A percentile compares a stretch with the other conserved stretches of the same genome.
Evolutionary conservation across 164 flowering plant species (phyloP).

Genomic region (Liquidambar formosana): DNA sequence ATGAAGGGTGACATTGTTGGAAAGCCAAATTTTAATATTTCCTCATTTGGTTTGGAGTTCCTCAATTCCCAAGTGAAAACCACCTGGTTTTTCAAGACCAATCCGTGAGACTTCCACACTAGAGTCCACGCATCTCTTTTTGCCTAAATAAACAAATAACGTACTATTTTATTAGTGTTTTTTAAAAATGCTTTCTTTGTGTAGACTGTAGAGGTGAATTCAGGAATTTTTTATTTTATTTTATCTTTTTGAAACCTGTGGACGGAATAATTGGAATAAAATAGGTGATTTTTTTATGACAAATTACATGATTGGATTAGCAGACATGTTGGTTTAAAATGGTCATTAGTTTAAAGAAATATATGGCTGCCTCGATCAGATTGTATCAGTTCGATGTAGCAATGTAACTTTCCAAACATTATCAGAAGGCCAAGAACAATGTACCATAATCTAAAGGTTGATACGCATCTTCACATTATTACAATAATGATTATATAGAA

Average conservation of each 20-base stretch:
- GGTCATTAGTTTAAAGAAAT: background rate
- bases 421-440: slow-evolving; percentile 24
- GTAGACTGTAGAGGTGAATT: too few species aligned
- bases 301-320: background rate
- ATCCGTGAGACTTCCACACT: slow-evolving; percentile 13
- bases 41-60: slow-evolving; percentile 11
- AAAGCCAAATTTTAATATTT: slow-evolving; percentile 10
- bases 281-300: background rate
- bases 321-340: background rate
- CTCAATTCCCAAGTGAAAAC: slow-evolving; percentile 18
- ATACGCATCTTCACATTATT: slow-evolving; percentile 16
- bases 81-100: slow-evolving; percentile 21
- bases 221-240: too few species aligned
- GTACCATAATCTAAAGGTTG: slow-evolving; percentile 22
- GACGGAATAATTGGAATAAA: too few species aligned
- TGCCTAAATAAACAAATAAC: background rate
- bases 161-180: background rate
- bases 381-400: slow-evolving; percentile 2
- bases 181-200: background rate
- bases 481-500: too few species aligned
- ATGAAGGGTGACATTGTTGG: background rate
- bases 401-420: background rate
- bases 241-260: too few species aligned
- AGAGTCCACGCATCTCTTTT: slow-evolving; percentile 12
- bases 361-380: background rate